These are phyloP conservation scores for Lippia alba DNA, from an alignment of 305 asterid species.

Conservation along the genomic window DNA sequence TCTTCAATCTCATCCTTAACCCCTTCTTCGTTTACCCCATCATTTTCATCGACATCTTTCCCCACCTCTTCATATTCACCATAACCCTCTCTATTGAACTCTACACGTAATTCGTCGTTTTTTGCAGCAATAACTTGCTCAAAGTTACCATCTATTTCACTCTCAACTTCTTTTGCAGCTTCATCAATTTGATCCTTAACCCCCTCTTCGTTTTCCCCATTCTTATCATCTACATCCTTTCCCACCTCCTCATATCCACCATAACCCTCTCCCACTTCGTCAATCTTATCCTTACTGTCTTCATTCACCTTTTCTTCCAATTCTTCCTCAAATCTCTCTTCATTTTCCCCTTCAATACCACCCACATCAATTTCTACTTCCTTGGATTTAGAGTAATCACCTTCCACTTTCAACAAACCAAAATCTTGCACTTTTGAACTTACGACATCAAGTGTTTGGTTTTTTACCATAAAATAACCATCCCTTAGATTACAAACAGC, in stretches of 20 bases:
- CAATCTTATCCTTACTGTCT: constrained; percentile 12
- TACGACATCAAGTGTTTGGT: constrained; percentile 42
- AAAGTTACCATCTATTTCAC: neutral
- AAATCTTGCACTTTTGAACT: constrained; percentile 30
- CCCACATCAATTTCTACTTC: constrained; percentile 33
- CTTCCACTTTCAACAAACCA: constrained; percentile 36
- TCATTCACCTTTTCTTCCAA: constrained; percentile 23
- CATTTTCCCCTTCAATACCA: constrained; percentile 3
- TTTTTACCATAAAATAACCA: constrained; percentile 39
- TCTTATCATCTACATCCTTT: too few species aligned
- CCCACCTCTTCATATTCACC: constrained; percentile 9
- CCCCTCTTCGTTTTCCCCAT: constrained; percentile 14
- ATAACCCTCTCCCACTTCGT: constrained; percentile 10
- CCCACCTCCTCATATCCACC: constrained; percentile 7
- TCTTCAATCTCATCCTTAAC: neutral
- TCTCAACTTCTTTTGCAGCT: neutral
- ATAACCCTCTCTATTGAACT: constrained; percentile 1
- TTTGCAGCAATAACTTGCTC: constrained; percentile 22
- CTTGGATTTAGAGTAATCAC: constrained; percentile 15
- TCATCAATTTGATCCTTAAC: neutral
- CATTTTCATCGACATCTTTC: too few species aligned
- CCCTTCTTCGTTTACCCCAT: constrained; percentile 13
- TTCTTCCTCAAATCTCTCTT: constrained; percentile 26
- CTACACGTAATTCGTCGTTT: neutral
- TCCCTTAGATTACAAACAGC: constrained; percentile 38